Evolutionary conservation across 768 basidiomycete genomes (phyloP).

Genomic region (Phaeotremella skinneri): DNA sequence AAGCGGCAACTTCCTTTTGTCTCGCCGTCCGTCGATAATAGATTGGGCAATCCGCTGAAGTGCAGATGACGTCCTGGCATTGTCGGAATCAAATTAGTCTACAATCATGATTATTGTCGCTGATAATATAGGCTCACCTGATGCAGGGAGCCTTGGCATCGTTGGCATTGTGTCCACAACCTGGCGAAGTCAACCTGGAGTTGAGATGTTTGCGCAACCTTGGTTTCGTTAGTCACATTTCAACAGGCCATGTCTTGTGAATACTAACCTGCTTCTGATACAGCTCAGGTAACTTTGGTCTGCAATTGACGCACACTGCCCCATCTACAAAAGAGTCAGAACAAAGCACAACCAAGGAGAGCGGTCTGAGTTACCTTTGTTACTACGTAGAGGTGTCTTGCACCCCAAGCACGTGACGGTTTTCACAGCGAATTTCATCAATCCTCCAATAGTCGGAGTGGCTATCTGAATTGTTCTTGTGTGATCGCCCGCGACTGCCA

Average conservation of each 20-base stretch:
- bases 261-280: slow-evolving; percentile 79
- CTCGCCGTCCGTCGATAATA: slow-evolving; percentile 99
- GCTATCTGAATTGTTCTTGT: slow-evolving; percentile 94
- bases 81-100: neutral
- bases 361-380: slow-evolving; percentile 65
- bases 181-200: slow-evolving; percentile 88
- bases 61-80: slow-evolving; percentile 90
- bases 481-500: slow-evolving; percentile 87
- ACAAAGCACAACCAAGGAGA: neutral
- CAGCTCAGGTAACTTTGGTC: slow-evolving; percentile 76
- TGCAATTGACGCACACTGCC: slow-evolving; percentile 92
- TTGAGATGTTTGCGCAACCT: slow-evolving; percentile 64
- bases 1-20: slow-evolving; percentile 94
- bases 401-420: slow-evolving; percentile 93
- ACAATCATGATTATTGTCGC: neutral
- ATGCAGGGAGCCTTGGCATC: slow-evolving; percentile 97
- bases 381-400: slow-evolving; percentile 77
- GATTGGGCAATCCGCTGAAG: slow-evolving; percentile 96
- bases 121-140: slow-evolving; percentile 54
- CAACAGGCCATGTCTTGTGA: neutral
- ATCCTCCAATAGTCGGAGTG: slow-evolving; percentile 89
- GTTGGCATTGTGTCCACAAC: slow-evolving; percentile 97
- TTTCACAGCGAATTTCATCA: slow-evolving; percentile 99
- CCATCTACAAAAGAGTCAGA: slow-evolving; percentile 59
- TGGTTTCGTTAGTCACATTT: neutral